Percentiles rank a stretch among this genome's conserved stretches.
Evolutionary conservation across 768 basidiomycete genomes (phyloP).

Genomic region (Dentipellis sp.): DNA sequence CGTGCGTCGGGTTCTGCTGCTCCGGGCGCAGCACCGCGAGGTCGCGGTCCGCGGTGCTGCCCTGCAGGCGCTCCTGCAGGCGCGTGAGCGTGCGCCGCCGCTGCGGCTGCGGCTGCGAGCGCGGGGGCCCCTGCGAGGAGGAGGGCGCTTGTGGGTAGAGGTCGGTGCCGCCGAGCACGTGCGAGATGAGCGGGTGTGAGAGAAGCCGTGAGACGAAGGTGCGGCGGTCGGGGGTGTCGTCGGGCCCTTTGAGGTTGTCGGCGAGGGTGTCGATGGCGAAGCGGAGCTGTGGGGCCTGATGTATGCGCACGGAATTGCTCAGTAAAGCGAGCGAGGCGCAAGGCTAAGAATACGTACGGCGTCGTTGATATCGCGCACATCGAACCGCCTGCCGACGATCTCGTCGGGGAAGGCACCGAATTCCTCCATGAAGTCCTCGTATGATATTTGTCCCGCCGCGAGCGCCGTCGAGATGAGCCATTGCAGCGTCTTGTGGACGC

Average conservation of each 20-base stretch:
- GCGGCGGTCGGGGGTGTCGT: background rate
- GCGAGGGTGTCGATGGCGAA: background rate
- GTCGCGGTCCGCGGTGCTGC: conserved; percentile 36
- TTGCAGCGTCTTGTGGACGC: background rate
- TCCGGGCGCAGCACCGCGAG: conserved; percentile 44
- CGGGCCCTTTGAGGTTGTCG: background rate
- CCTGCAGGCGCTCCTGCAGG: background rate
- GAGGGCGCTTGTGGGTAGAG: background rate
- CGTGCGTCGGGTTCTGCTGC: conserved; percentile 46
- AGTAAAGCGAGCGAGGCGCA: background rate
- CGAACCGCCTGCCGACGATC: background rate
- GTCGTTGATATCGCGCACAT: background rate
- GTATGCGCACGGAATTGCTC: background rate
- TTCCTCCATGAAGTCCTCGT: background rate
- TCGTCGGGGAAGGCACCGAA: background rate
- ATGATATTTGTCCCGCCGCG: background rate
- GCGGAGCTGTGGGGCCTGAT: background rate
- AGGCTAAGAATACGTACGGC: background rate
- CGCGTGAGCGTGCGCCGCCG: conserved; percentile 10
- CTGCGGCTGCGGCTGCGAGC: background rate
- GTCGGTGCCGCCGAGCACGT: background rate
- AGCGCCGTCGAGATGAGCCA: background rate
- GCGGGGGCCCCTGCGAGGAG: background rate
- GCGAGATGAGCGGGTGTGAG: conserved; percentile 1
- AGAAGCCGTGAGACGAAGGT: background rate